Evolutionary conservation across 2,329 filamentous ascomycete species (phyloP), one percentile per base, ranked within the genome.

Genomic region (Penicillium brasilianum): DNA sequence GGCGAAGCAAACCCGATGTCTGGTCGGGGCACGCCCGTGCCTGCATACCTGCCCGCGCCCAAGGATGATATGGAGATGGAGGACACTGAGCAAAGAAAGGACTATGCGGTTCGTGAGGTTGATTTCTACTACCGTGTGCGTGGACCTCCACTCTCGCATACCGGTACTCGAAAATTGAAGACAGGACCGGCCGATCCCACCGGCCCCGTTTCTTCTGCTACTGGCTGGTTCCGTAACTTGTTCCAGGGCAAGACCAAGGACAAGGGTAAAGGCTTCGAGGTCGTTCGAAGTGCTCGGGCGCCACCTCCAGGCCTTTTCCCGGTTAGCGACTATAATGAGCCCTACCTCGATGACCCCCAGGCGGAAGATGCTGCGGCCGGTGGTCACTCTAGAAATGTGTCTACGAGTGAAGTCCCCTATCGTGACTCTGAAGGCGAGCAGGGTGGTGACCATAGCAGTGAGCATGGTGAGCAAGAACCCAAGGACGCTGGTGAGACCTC

Each of bases 41-140:
- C 84, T 36, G 84, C 84, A 7, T 85, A 86, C 69, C 72, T 87
- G 32, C 81, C 82, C 20, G 78, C 80, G 10, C 74, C 78, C n/a
- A 78, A 77, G 61, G 84, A 85, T 14, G 84, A 88, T 60, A 80
- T 84, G n/a, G 82, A 84, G 48, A 76, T 83, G 8, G 80, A 82
- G 18, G 81, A 84, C 54, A 75, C 77, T 65, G 64, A 75, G 68
- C 66, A 81, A 78, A 59, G 87, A 50, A 89, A 90, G 1, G 94
- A 99, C 72, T 98, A 98, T 73, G 90, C 93, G 1, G 95, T 94
- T 0, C 89, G 95, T 58, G 95, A 99, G 76, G 92, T 96, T 0
- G 95, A 99, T 75, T 97, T 97, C 71, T 98, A 98, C 78, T 98
- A 99, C 71, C 91, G 93, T 10, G 90, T 96, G 18, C 88, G 95